Conservation (phyloP, 257 asterid species). For the Solanum virginianum region DNA sequence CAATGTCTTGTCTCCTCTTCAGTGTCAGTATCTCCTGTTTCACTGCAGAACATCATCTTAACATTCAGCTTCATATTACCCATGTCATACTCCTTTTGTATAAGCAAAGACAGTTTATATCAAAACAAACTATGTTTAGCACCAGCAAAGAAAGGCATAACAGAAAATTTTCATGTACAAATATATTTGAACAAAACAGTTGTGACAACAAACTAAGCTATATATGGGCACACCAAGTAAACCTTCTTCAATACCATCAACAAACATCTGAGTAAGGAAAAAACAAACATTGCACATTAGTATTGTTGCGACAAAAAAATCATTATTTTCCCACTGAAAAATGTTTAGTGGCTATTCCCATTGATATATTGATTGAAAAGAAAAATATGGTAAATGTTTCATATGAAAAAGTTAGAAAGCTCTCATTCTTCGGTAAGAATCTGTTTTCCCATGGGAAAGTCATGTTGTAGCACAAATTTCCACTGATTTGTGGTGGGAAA, state of each 20-base stretch:
- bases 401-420: too few species aligned
- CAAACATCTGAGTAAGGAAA: background rate
- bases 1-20: slow-evolving; percentile 60
- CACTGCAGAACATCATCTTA: slow-evolving; percentile 25
- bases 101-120: background rate
- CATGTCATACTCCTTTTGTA: background rate
- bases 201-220: background rate
- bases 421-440: too few species aligned
- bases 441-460: too few species aligned
- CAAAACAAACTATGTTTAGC: background rate
- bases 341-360: too few species aligned
- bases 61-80: background rate
- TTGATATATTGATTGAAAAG: too few species aligned
- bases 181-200: background rate
- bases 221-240: background rate
- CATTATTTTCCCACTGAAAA: too few species aligned
- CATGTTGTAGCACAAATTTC: too few species aligned
- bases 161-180: background rate
- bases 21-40: slow-evolving; percentile 44
- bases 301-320: background rate
- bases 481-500: too few species aligned
- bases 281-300: background rate
- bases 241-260: background rate
- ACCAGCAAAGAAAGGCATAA: background rate
- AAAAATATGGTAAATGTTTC: too few species aligned